These are phyloP conservation scores for Psilocybe subaeruginosa DNA, from an alignment of 768 basidiomycete species.

Conservation along the genomic window DNA sequence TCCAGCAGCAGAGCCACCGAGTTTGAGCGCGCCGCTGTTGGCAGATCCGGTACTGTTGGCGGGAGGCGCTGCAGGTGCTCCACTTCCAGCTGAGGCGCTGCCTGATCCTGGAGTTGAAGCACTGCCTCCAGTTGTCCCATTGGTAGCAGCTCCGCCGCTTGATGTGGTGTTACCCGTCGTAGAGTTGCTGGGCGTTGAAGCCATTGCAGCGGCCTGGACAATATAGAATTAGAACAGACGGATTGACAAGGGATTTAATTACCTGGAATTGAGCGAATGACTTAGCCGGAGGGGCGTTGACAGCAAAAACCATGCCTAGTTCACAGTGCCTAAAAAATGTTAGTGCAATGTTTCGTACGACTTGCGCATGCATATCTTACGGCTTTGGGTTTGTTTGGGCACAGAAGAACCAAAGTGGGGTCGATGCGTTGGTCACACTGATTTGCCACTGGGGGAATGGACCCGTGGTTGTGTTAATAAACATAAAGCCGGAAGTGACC, in stretches of 20 bases:
- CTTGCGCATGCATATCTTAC: conserved; percentile 12
- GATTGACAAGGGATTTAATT: not conserved
- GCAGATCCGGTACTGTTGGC: conserved; percentile 13
- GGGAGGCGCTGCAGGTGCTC: conserved; percentile 15
- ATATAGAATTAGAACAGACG: not conserved
- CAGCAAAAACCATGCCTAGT: conserved; percentile 62
- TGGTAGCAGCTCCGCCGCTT: not conserved
- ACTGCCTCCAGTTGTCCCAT: conserved; percentile 6
- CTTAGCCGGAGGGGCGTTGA: conserved; percentile 53
- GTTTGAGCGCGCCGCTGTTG: conserved; percentile 28
- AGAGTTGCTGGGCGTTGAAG: conserved; percentile 12
- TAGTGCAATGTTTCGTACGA: not conserved
- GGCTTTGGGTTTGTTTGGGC: conserved; percentile 39
- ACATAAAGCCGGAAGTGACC: conserved; percentile 55
- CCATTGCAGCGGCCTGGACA: conserved; percentile 21
- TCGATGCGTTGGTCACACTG: conserved; percentile 44
- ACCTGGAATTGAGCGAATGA: conserved; percentile 51
- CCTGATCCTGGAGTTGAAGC: conserved; percentile 10
- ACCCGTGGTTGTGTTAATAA: conserved; percentile 34
- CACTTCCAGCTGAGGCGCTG: conserved; percentile 5
- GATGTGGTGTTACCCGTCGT: conserved; percentile 7
- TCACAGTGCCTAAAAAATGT: conserved; percentile 44
- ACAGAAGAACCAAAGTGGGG: conserved; percentile 67
- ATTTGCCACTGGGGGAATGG: conserved; percentile 45
- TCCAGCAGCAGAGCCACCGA: conserved; percentile 36